A percentile compares a stretch with the other conserved stretches of the same genome.
Evolutionary conservation across 2,329 filamentous ascomycete species (phyloP).

Genomic region (Pestalotiopsis sp.): DNA sequence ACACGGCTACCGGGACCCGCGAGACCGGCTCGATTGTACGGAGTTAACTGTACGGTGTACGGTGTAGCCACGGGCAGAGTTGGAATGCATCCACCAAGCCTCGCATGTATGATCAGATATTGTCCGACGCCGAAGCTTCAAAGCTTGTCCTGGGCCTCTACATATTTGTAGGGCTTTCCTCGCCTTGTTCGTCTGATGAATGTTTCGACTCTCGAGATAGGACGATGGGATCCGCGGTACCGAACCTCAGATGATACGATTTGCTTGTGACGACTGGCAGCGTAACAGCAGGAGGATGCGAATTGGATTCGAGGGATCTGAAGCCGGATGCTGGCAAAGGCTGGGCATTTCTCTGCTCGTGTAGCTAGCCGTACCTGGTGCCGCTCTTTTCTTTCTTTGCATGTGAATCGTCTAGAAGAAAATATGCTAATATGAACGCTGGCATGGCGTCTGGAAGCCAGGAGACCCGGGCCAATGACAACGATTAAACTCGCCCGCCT

Average conservation of each 20-base stretch:
- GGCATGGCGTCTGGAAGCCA: neutral
- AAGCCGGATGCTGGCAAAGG: neutral
- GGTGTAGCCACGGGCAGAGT: neutral
- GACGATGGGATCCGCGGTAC: neutral
- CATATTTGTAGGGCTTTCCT: neutral
- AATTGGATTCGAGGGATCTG: conserved; percentile 3
- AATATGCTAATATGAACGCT: neutral
- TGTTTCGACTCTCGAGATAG: neutral
- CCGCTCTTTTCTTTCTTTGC: neutral
- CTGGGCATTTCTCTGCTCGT: neutral
- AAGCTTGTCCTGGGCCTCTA: neutral
- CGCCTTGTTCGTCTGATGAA: conserved; percentile 7
- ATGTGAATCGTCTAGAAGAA: neutral
- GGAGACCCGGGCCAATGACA: neutral
- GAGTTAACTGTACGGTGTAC: too few relatives aligned
- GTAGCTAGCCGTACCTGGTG: neutral
- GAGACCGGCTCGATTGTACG: neutral
- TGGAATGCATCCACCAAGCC: neutral
- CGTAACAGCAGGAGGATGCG: neutral
- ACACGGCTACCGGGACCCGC: neutral
- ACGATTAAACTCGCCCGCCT: neutral
- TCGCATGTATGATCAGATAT: neutral
- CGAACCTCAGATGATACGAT: neutral
- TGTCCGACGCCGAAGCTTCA: neutral
- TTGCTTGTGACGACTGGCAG: conserved; percentile 2